A percentile compares a stretch with the other conserved stretches of the same genome.
These are phyloP conservation scores for Didymella segeticola DNA, from an alignment of 2,329 filamentous ascomycete genomes.

Conservation along the genomic window DNA sequence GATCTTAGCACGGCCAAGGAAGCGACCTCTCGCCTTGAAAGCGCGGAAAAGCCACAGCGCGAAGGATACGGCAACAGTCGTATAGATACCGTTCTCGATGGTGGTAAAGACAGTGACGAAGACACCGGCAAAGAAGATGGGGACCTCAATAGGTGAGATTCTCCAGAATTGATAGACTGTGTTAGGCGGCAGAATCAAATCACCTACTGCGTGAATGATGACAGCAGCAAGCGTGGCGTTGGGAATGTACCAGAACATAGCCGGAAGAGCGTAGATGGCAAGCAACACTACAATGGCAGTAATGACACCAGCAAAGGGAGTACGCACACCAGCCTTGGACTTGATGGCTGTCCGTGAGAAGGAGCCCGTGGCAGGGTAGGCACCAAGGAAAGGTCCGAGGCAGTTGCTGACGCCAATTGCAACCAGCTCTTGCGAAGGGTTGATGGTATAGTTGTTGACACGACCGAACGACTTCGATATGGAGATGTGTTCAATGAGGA, in stretches of 20 bases:
- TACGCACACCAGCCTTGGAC: conserved; percentile 93
- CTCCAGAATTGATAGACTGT: conserved; percentile 95
- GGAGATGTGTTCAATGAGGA: conserved; percentile 95
- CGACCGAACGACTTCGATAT: conserved; percentile 97
- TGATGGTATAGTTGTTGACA: conserved; percentile 94
- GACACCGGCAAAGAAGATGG: conserved; percentile 94
- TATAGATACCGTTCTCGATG: conserved; percentile 94
- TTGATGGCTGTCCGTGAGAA: conserved; percentile 97
- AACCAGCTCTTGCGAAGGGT: conserved; percentile 94
- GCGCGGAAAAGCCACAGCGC: conserved; percentile 83
- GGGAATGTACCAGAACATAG: conserved; percentile 94
- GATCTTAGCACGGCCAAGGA: conserved; percentile 83
- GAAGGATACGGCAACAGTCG: conserved; percentile 77
- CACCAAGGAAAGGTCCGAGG: conserved; percentile 87
- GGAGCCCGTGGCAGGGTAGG: conserved; percentile 90
- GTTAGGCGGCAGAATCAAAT: conserved; percentile 89
- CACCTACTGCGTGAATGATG: conserved; percentile 94
- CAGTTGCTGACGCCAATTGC: conserved; percentile 90
- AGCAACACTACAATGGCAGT: conserved; percentile 85
- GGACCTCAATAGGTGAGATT: conserved; percentile 85
- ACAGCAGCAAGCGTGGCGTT: conserved; percentile 81
- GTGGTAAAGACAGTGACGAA: conserved; percentile 85
- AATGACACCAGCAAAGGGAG: conserved; percentile 87
- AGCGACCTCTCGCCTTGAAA: conserved; percentile 80
- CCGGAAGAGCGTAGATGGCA: conserved; percentile 86